These are phyloP conservation scores for Barbatosphaeria neglecta DNA, from an alignment of 495 filamentous ascomycete genomes.

Conservation along the genomic window DNA sequence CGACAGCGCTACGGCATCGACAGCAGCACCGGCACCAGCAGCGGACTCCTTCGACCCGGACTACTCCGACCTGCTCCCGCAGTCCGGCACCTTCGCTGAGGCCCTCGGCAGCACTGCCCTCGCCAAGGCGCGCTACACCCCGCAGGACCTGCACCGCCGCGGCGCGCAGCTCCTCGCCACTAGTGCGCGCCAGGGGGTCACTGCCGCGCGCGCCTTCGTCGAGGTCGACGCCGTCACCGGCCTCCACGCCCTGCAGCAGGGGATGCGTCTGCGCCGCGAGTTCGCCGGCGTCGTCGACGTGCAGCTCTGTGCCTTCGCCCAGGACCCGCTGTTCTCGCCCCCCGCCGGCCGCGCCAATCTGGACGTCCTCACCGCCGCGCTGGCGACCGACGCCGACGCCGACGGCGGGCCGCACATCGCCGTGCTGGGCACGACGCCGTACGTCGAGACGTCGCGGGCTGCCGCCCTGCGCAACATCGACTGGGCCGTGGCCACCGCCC, in stretches of 20 bases:
- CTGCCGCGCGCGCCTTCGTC: constrained; percentile 60
- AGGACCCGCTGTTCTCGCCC: constrained; percentile 55
- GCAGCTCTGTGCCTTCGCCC: constrained; percentile 65
- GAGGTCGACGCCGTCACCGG: constrained; percentile 57
- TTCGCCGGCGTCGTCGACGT: constrained; percentile 46
- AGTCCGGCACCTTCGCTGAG: constrained; percentile 51
- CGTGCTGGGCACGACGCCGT: constrained; percentile 58
- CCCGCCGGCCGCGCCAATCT: constrained; percentile 27
- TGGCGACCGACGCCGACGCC: constrained; percentile 23
- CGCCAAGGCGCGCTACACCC: constrained; percentile 52
- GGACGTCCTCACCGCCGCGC: constrained; percentile 5
- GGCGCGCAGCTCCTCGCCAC: constrained; percentile 57
- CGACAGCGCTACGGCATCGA: no score
- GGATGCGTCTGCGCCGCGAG: constrained; percentile 42
- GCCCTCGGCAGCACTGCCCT: constrained; percentile 48
- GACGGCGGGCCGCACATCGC: constrained; percentile 29
- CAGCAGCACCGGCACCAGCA: background rate
- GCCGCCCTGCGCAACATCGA: constrained; percentile 47
- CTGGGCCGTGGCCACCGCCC: constrained; percentile 45
- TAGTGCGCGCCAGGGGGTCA: constrained; percentile 55
- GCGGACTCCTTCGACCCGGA: constrained; percentile 27
- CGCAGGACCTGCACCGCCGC: constrained; percentile 46
- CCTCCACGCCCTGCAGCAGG: constrained; percentile 46
- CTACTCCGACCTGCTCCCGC: constrained; percentile 48
- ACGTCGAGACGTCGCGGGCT: constrained; percentile 47